Conservation (phyloP, 257 asterid species). For the Fraxinus excelsior region DNA sequence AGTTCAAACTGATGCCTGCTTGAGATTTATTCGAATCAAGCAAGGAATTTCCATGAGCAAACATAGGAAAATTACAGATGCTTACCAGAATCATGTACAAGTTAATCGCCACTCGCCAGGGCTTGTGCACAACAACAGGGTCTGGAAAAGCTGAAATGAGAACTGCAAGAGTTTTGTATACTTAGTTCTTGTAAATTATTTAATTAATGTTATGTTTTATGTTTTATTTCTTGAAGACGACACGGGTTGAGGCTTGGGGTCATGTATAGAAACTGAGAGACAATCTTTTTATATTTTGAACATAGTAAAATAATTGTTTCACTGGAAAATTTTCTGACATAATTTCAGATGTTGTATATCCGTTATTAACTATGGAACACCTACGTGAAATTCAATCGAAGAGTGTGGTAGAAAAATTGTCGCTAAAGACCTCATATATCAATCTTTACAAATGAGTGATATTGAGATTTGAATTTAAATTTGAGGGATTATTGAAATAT, state of each 20-base stretch:
- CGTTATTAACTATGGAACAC: too few species aligned
- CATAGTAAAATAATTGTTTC: too few species aligned
- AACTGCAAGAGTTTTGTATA: conserved; percentile 30
- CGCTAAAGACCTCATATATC: too few species aligned
- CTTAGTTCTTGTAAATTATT: conserved; percentile 34
- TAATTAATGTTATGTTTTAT: conserved; percentile 12
- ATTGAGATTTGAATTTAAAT: too few species aligned
- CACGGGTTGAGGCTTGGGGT: conserved; percentile 6
- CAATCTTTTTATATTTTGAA: too few species aligned
- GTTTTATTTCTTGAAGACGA: conserved; percentile 3
- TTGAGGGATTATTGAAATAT: too few species aligned
- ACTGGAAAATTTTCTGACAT: too few species aligned
- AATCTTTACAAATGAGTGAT: too few species aligned
- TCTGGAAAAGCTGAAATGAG: conserved; percentile 16
- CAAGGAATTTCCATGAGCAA: not conserved
- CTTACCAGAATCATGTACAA: too few species aligned
- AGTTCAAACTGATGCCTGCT: conserved; percentile 29
- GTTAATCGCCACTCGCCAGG: not conserved
- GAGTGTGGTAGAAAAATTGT: too few species aligned
- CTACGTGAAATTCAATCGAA: too few species aligned
- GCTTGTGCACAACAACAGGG: conserved; percentile 1
- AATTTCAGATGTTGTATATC: too few species aligned
- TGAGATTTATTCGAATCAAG: conserved; percentile 13
- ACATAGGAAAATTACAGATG: not conserved
- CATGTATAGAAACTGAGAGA: conserved; percentile 20